Percentiles rank a stretch among this genome's conserved stretches.
Evolutionary conservation across 257 asterid genomes (phyloP).

Genomic region (Salvia splendens): DNA sequence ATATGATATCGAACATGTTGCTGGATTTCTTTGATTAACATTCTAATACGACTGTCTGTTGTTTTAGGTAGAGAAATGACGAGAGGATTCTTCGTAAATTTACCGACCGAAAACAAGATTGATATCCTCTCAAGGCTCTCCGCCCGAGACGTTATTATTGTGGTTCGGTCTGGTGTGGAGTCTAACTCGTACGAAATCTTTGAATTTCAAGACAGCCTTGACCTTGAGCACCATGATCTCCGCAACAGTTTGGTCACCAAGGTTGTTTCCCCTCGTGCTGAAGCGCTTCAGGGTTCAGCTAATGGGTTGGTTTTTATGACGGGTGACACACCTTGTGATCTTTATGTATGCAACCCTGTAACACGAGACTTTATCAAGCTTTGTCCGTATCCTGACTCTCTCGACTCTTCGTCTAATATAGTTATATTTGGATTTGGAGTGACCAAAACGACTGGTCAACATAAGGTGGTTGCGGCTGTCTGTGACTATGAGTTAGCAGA

Average conservation of each 20-base stretch:
- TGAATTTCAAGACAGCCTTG: conserved; percentile 29
- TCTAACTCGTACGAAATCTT: neutral
- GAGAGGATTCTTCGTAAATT: conserved; percentile 10
- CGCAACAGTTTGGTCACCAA: conserved; percentile 22
- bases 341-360: conserved; percentile 13
- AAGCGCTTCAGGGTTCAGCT: conserved; percentile 27
- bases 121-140: conserved; percentile 42
- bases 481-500: conserved; percentile 18
- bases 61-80: neutral
- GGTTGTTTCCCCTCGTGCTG: conserved; percentile 20
- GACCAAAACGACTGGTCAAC: neutral
- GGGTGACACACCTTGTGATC: neutral
- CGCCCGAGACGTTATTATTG: conserved; percentile 14
- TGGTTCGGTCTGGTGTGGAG: neutral
- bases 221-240: conserved; percentile 33
- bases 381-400: neutral
- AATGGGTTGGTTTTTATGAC: neutral
- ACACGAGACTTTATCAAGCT: conserved; percentile 35
- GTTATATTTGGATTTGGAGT: conserved; percentile 41
- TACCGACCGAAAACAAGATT: conserved; percentile 32
- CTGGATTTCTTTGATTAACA: neutral
- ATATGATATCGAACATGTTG: neutral
- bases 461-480: conserved; percentile 33
- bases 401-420: conserved; percentile 15
- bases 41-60: neutral